phyloP scores from a whole-genome alignment of 2,329 filamentous ascomycete species.

The Biscogniauxia marginata region DNA sequence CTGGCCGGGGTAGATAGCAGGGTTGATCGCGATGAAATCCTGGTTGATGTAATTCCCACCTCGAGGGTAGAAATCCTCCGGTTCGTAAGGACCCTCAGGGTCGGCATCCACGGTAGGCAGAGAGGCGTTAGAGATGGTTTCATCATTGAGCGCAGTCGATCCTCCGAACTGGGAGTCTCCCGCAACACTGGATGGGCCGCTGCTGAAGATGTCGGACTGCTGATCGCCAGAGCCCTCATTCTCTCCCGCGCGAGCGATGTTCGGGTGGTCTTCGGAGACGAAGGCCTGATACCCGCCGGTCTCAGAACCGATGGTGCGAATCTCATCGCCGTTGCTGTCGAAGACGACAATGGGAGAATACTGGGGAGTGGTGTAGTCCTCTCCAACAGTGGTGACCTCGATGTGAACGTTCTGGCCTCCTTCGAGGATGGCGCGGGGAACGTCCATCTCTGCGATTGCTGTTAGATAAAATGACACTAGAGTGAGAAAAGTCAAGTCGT shows the following conservation, averaged over 20 bases:
- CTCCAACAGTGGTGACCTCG: neutral
- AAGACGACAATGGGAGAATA: neutral
- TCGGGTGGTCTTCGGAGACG: neutral
- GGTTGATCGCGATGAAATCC: neutral
- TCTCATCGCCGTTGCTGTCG: neutral
- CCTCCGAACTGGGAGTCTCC: neutral
- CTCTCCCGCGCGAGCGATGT: no score
- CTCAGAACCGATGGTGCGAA: neutral
- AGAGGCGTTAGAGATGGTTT: neutral
- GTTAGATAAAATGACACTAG: neutral
- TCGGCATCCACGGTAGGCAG: neutral
- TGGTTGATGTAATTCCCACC: neutral
- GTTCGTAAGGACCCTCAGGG: neutral
- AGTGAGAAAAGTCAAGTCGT: neutral
- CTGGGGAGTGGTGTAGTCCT: neutral
- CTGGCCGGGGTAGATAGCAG: neutral
- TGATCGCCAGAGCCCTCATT: neutral
- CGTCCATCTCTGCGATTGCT: neutral
- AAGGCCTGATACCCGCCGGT: neutral
- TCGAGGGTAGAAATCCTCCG: no score
- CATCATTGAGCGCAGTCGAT: neutral
- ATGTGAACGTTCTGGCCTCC: neutral
- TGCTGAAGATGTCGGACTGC: neutral
- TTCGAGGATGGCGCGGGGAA: no score
- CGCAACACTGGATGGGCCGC: neutral